These are phyloP conservation scores for Albugo candida DNA, from an alignment of 352 stramenopile genomes.

Conservation along the genomic window DNA sequence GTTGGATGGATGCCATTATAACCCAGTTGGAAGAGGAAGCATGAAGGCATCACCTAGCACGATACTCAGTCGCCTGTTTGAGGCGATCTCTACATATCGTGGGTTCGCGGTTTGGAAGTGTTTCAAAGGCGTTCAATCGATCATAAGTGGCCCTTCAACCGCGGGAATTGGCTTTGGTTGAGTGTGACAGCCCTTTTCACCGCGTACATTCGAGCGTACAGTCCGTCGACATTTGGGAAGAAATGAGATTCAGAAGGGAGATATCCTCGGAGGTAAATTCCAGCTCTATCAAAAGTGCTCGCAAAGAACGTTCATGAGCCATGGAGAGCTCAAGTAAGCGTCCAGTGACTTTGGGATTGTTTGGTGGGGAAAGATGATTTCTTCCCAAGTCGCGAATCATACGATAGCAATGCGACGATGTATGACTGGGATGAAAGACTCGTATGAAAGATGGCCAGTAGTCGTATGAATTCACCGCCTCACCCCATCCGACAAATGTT, in stretches of 20 bases:
- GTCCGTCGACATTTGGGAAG: conserved; percentile 84
- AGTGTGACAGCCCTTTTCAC: conserved; percentile 90
- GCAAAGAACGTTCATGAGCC: conserved; percentile 95
- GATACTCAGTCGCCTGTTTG: conserved; percentile 95
- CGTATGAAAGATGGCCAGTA: conserved; percentile 45
- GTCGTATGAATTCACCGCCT: too few relatives aligned
- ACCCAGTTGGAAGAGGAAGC: conserved; percentile 78
- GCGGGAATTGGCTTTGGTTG: conserved; percentile 96
- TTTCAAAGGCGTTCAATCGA: conserved; percentile 90
- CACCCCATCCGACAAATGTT: too few relatives aligned
- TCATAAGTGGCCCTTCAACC: conserved; percentile 94
- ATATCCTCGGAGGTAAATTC: conserved; percentile 89
- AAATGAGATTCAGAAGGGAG: conserved; percentile 90
- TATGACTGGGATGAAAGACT: conserved; percentile 74
- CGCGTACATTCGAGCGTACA: conserved; percentile 96
- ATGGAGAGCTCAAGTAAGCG: conserved; percentile 83
- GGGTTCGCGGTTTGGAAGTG: conserved; percentile 80
- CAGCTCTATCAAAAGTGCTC: conserved; percentile 78
- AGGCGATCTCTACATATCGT: conserved; percentile 90
- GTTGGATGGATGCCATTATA: conserved; percentile 98
- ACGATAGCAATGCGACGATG: conserved; percentile 81
- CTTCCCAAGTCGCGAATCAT: conserved; percentile 87
- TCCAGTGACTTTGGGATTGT: conserved; percentile 80
- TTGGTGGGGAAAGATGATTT: conserved; percentile 88
- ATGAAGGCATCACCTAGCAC: conserved; percentile 76